phyloP scores from a whole-genome alignment of 2,329 filamentous ascomycete genomes.

The Fusarium zealandicum region DNA sequence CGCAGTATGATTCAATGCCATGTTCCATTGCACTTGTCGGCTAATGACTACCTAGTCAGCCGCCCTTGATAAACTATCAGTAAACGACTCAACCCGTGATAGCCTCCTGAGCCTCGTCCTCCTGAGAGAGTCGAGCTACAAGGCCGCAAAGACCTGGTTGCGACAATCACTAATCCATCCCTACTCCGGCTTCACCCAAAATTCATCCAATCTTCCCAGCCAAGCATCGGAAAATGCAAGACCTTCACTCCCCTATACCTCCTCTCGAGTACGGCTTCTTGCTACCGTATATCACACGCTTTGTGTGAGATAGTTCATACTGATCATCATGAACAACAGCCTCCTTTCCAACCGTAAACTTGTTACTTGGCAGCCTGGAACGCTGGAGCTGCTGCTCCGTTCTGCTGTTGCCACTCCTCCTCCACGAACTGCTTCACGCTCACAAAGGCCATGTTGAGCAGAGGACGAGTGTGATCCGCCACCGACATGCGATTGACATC shows the following conservation, averaged over 20 bases:
- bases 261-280: conserved; percentile 24
- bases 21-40: conserved; percentile 6
- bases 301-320: conserved; percentile 20
- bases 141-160: conserved; percentile 6
- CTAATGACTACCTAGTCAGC: conserved; percentile 14
- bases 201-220: conserved; percentile 37
- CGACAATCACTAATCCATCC: conserved; percentile 10
- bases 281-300: conserved; percentile 9
- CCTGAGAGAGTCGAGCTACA: conserved; percentile 8
- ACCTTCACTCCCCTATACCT: conserved; percentile 11
- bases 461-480: conserved; percentile 50
- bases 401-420: conserved; percentile 17
- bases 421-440: conserved; percentile 40
- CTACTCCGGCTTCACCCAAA: conserved; percentile 20
- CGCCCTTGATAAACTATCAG: conserved; percentile 9
- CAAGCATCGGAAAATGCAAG: conserved; percentile 27
- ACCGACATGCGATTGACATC: conserved; percentile 50
- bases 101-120: conserved; percentile 6
- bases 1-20: conserved; percentile 1
- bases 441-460: conserved; percentile 53
- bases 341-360: conserved; percentile 30
- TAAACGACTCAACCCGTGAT: background rate
- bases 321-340: background rate
- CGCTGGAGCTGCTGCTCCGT: background rate
- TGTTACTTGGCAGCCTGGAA: conserved; percentile 14